These are phyloP conservation scores for Xylaria cubensis DNA, from an alignment of 495 filamentous ascomycete species.

Conservation along the genomic window DNA sequence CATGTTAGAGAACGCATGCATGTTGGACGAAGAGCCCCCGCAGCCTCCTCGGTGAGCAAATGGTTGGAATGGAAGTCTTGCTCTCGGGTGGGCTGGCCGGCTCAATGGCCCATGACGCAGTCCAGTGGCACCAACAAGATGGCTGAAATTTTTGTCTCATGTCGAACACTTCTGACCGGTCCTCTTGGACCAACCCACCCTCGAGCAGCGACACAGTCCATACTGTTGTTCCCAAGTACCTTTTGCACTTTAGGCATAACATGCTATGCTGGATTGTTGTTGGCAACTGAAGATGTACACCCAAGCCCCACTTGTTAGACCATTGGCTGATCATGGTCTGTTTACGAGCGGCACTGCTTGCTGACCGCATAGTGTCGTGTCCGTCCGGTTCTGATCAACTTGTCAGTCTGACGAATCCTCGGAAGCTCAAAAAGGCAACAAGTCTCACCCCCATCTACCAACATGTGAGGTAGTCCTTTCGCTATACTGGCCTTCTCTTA, in stretches of 20 bases:
- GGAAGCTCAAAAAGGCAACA: background rate
- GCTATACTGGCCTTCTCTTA: background rate
- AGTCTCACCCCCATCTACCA: conserved; percentile 1
- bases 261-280: conserved; percentile 2
- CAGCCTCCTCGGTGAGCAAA: conserved; percentile 41
- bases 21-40: conserved; percentile 78
- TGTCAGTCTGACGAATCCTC: conserved; percentile 28
- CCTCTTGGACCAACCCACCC: background rate
- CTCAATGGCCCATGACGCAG: conserved; percentile 1
- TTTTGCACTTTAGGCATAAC: conserved; percentile 21
- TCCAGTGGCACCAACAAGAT: background rate
- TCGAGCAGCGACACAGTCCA: background rate
- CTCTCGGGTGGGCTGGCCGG: conserved; percentile 29
- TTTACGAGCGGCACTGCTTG: conserved; percentile 38
- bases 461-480: background rate
- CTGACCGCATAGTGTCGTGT: conserved; percentile 35
- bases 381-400: conserved; percentile 11
- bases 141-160: background rate
- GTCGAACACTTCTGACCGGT: conserved; percentile 5
- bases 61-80: conserved; percentile 21
- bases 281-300: conserved; percentile 15
- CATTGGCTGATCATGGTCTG: conserved; percentile 34
- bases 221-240: background rate
- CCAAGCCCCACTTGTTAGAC: conserved; percentile 11
- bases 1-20: conserved; percentile 94